These are phyloP conservation scores for Chaetomium cochliodes DNA, from an alignment of 495 filamentous ascomycete genomes.

Conservation along the genomic window DNA sequence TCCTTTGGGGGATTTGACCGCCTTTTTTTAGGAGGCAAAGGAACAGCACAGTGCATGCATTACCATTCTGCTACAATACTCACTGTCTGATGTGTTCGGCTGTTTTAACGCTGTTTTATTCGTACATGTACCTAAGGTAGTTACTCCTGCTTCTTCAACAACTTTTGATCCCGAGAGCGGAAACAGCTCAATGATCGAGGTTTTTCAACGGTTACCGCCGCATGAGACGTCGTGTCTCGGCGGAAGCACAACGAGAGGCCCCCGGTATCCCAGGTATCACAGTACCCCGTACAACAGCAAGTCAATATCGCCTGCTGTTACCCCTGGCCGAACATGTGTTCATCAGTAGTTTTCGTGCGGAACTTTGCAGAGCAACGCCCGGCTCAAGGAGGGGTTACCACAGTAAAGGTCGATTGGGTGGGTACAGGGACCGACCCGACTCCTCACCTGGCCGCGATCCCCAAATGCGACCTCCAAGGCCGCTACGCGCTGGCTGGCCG, in stretches of 20 bases:
- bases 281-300: background rate
- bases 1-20: background rate
- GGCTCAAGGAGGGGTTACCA: too few species aligned
- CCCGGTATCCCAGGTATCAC: slow-evolving; percentile 1
- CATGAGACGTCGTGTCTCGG: background rate
- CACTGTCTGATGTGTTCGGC: slow-evolving; percentile 22
- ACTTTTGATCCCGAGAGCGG: background rate
- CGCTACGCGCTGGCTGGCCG: slow-evolving; percentile 21
- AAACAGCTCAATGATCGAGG: background rate
- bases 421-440: background rate
- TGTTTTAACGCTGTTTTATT: background rate
- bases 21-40: background rate
- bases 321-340: background rate
- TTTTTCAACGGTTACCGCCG: background rate
- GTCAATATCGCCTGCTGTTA: background rate
- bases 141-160: too few species aligned
- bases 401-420: background rate
- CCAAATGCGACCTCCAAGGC: background rate
- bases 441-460: slow-evolving; percentile 1
- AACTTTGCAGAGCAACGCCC: background rate
- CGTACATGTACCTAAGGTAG: too few species aligned
- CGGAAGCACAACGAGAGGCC: background rate
- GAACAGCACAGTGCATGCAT: slow-evolving; percentile 7
- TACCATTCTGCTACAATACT: background rate
- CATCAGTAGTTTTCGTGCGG: background rate